Evolutionary conservation across 768 basidiomycete genomes (phyloP), one percentile per base, ranked within the genome.

Genomic region (Boletus coccyginus): DNA sequence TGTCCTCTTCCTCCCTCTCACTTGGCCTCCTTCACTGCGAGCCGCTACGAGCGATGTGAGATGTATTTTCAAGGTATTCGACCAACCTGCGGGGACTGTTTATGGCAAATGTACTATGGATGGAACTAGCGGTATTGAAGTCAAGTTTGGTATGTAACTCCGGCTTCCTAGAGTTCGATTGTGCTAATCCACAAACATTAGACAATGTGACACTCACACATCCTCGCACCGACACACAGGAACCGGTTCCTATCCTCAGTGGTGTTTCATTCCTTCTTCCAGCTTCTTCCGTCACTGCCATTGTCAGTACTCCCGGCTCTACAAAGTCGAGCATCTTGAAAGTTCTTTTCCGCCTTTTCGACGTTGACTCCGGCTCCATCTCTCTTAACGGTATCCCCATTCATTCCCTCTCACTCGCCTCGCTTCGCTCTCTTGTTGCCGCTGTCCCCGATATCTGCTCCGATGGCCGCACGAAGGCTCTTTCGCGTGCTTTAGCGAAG

Each of bases 341-440:
- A n/a, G 78, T 95, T 31, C 77, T 98, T 16, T 97, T 92, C 72
- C 82, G 94, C 21, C 94, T 98, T 74, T 97, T 98, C 69, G 94
- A 98, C 64, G 78, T 94, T 14, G 79, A 81, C 52, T 93, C 93
- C 33, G 81, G 88, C 14, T 76, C 87, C 40, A 94, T 96, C 61
- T 72, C 85, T 45, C 85, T 96, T 57, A 93, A 97, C 63, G 92
- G 89, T 6, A 81, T 90, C 64, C 91, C 97, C 63, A 90, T 98
- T 52, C 85, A 89, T 35, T 84, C 94, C 56, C 83, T 98, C 7
- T 94, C 93, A 0, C 92, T 95, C 66, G 74, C 79, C 33, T 89
- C 87, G 52, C 73, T 97, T 21, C 81, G 94, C 35, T 81, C 83
- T 59, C 81, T 89, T 0, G 92, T 98, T 57, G 93, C 94, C 17